phyloP scores from a whole-genome alignment of 2,329 filamentous ascomycete genomes.

The Trichoderma koningii region DNA sequence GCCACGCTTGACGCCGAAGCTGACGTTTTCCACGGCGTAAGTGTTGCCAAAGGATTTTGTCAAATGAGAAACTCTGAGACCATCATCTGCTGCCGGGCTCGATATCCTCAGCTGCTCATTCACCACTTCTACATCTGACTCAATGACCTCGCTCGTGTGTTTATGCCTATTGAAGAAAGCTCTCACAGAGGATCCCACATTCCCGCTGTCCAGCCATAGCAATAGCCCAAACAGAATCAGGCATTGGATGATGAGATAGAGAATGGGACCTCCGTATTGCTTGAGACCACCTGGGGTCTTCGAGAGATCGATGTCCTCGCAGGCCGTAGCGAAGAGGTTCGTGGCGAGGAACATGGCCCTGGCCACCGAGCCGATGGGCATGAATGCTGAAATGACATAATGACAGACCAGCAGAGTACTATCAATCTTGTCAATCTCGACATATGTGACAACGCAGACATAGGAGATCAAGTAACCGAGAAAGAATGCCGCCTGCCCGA shows the following conservation, averaged over 20 bases:
- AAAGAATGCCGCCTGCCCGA: constrained; percentile 72
- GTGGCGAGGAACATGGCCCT: constrained; percentile 74
- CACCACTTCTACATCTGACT: constrained; percentile 61
- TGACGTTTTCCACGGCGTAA: constrained; percentile 83
- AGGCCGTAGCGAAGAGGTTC: constrained; percentile 82
- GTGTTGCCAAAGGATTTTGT: constrained; percentile 77
- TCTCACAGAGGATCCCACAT: constrained; percentile 57
- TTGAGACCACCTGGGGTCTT: constrained; percentile 69
- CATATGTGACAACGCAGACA: constrained; percentile 72
- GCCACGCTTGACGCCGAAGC: constrained; percentile 75
- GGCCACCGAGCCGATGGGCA: constrained; percentile 75
- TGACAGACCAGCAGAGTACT: constrained; percentile 67
- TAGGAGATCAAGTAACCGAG: constrained; percentile 72
- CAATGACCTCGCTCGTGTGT: constrained; percentile 28
- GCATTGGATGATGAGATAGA: constrained; percentile 77
- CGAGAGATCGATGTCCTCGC: constrained; percentile 63
- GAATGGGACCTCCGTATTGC: constrained; percentile 79
- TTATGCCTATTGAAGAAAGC: constrained; percentile 43
- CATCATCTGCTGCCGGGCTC: constrained; percentile 50
- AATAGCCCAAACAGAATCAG: constrained; percentile 70
- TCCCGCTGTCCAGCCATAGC: constrained; percentile 79
- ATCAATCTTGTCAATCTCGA: constrained; percentile 69
- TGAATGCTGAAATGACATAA: constrained; percentile 71
- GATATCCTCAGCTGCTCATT: constrained; percentile 66
- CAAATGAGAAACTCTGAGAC: constrained; percentile 76